Base-by-base conservation (phyloP, 345 rosid species). In the Euphorbia peplus region DNA sequence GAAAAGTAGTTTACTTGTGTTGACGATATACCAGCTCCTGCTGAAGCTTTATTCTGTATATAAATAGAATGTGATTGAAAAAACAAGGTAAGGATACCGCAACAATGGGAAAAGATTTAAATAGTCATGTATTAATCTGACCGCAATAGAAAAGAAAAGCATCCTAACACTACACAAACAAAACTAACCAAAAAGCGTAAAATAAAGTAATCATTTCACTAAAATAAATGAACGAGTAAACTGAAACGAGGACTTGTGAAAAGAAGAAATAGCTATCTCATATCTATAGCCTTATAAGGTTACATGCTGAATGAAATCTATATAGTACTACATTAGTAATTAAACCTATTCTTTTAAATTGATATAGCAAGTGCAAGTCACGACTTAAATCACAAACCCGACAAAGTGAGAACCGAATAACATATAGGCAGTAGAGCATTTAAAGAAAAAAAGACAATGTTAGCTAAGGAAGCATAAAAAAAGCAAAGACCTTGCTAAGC, bases 401-500 rank as follows among this genome's bases (percentile, higher is more conserved):
- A 32, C 37, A 32, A 32, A 32, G 12, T 35, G 12, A 6, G 15
- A 32, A 13, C 8, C 9, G 4, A 61, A 61, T 24, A 22, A 42
- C 44, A n/a, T 1, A 42, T 5, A 24, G 22, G 35, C 53, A 42
- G 15, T 30, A 63, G 1, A 13, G 25, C 28, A 13, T 62, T 41
- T 12, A 24, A 44, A 32, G 35, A 18, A 25, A 9, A 64, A n/a
- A 47, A 47, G 21, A 44, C 1, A 15, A 1, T 42, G 48, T 5
- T 26, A 25, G 11, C 26, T 4, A 39, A 52, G 22, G 18, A 22
- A 12, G n/a, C 41, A 18, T 4, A 48, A 3, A 0, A 63, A 19
- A 5, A 54, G 41, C 73, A n/a, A n/a, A n/a, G n/a, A 90, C 97
- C 97, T 95, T 95, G 85, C 98, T 95, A 61, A 95, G 99, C 99